These are phyloP conservation scores for Zymoseptoria tritici DNA, from an alignment of 2,329 filamentous ascomycete genomes.

Conservation along the genomic window DNA sequence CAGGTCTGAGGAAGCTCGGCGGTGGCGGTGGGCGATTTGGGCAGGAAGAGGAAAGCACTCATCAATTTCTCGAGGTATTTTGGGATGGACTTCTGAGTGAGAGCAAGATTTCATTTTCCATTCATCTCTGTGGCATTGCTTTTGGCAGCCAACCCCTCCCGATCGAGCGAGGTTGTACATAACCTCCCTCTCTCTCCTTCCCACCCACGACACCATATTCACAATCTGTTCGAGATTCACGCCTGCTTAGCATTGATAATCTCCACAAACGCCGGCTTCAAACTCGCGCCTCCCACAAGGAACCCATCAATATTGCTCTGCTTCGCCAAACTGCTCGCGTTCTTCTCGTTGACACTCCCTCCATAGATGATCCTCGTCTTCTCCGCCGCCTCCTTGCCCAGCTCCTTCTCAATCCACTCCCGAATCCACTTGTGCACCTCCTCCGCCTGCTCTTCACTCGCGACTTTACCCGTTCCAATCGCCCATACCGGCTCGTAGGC, in stretches of 20 bases:
- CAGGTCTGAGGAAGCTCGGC: too few species aligned
- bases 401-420: conserved; percentile 67
- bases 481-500: conserved; percentile 99
- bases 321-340: conserved; percentile 86
- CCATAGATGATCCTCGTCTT: conserved; percentile 93
- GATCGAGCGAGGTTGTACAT: too few species aligned
- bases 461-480: conserved; percentile 87
- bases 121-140: too few species aligned
- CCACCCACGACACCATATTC: too few species aligned
- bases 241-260: conserved; percentile 56
- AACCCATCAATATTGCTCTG: conserved; percentile 96
- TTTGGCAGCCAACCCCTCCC: too few species aligned
- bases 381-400: conserved; percentile 72
- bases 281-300: conserved; percentile 88
- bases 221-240: neutral
- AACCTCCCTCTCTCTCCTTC: too few species aligned
- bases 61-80: too few species aligned
- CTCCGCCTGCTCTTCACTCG: conserved; percentile 81
- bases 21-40: too few species aligned
- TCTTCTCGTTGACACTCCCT: conserved; percentile 95
- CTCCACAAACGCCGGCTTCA: conserved; percentile 86
- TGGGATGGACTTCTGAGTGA: too few species aligned
- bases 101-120: too few species aligned
- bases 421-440: conserved; percentile 91
- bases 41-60: too few species aligned